Conservation (phyloP, 306 rosid genomes). For the Aeschynomene evenia region DNA sequence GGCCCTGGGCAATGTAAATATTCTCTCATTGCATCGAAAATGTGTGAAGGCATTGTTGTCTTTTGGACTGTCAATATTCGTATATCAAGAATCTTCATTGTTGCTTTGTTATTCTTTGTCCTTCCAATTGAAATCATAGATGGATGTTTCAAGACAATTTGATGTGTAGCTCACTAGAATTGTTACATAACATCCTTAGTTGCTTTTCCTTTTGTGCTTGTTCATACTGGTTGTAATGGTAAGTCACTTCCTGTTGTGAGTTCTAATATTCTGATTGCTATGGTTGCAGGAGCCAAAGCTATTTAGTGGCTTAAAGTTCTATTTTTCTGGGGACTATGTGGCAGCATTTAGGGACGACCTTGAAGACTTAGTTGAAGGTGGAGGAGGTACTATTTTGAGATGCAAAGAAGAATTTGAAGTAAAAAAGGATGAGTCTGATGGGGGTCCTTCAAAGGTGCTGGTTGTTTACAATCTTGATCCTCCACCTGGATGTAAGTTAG, state of each 20-base stretch:
- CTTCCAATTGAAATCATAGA: slow-evolving; percentile 12
- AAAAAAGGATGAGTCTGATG: slow-evolving; percentile 20
- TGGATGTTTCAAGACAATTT: slow-evolving; percentile 3
- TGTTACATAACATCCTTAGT: background rate
- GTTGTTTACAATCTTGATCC: slow-evolving; percentile 82
- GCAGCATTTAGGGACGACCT: slow-evolving; percentile 59
- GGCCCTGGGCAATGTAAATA: slow-evolving; percentile 56
- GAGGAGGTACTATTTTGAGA: slow-evolving; percentile 62
- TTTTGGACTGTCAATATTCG: slow-evolving; percentile 1
- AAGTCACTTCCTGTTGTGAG: background rate
- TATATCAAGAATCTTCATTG: slow-evolving; percentile 13
- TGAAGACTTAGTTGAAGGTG: slow-evolving; percentile 59
- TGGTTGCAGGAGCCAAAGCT: slow-evolving; percentile 66
- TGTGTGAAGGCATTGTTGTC: slow-evolving; percentile 16
- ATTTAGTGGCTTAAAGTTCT: slow-evolving; percentile 59
- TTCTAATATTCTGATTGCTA: slow-evolving; percentile 14
- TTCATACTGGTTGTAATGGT: background rate
- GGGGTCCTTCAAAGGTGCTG: slow-evolving; percentile 38
- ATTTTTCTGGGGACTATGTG: slow-evolving; percentile 71
- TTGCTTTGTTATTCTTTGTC: background rate
- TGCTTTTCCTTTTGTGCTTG: background rate
- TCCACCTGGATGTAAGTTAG: slow-evolving; percentile 71
- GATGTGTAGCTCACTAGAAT: background rate
- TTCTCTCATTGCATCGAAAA: slow-evolving; percentile 10
- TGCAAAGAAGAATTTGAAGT: slow-evolving; percentile 51